These are phyloP conservation scores for Stromatinia cepivora DNA, from an alignment of 2,329 filamentous ascomycete genomes.

Conservation along the genomic window DNA sequence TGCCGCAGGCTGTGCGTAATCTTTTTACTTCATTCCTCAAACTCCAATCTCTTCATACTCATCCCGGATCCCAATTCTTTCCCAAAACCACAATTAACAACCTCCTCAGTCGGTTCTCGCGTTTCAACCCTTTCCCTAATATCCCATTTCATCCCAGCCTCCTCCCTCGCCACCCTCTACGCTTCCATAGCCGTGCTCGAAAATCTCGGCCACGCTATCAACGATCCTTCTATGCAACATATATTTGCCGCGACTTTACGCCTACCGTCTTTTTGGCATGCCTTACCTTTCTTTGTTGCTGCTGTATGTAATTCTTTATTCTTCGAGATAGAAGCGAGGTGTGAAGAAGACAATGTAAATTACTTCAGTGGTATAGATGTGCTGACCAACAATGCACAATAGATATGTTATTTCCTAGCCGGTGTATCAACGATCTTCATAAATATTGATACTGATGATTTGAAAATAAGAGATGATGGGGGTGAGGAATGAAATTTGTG, in stretches of 20 bases:
- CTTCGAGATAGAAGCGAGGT: not conserved
- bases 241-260: constrained; percentile 36
- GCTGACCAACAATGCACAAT: not conserved
- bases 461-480: not conserved
- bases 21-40: constrained; percentile 30
- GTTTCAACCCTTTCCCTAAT: constrained; percentile 37
- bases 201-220: constrained; percentile 37
- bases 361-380: not conserved
- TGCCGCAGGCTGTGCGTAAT: constrained; percentile 36
- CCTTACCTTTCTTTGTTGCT: constrained; percentile 38
- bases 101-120: constrained; percentile 30
- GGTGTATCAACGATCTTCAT: constrained; percentile 13
- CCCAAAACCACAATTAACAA: not conserved
- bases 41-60: constrained; percentile 20
- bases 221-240: constrained; percentile 38
- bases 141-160: constrained; percentile 34
- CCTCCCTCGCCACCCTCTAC: constrained; percentile 36
- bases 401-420: constrained; percentile 18
- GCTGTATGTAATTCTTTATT: constrained; percentile 32
- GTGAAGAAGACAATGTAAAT: not conserved
- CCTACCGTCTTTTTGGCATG: constrained; percentile 34
- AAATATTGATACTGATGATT: not conserved
- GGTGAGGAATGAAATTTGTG: not conserved
- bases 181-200: constrained; percentile 38
- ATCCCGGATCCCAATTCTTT: not conserved